Base-by-base conservation (phyloP, 768 basidiomycete species). In the Pleurotus tuber-regium region DNA sequence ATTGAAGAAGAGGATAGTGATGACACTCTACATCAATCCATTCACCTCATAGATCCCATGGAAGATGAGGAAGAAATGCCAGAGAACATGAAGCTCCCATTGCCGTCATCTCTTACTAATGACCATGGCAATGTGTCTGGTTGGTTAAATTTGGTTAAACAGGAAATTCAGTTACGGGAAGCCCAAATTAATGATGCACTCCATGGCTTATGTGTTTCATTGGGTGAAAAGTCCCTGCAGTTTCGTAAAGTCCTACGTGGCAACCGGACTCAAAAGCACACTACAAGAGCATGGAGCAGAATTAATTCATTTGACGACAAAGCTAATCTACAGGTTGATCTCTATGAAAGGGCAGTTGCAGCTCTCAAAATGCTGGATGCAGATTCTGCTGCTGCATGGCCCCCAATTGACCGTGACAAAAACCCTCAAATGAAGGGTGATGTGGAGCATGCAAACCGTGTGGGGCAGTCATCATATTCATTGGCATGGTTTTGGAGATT, bases 141-240 rank as follows among this genome's bases (percentile, higher is more conserved):
- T 54, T 44, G 4, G 18, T 51, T 14, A 39, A 55, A 41, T 26
- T 31, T 11, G 33, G 57, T 10, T 53, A 55, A n/a, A 44, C 43
- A 48, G 14, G 62, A 63, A 41, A 54, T 43, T 29, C 18, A 43
- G 21, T 43, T 63, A 5, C 55, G 57, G 0, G 11, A 56, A 19
- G 61, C 43, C 0, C 59, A 62, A 28, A 49, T 49, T 5, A n/a
- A n/a, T n/a, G n/a, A n/a, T n/a, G n/a, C n/a, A n/a, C n/a, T n/a
- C n/a, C n/a, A n/a, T n/a, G n/a, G 60, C 6, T 41, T 63, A 6
- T 54, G 61, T 1, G 10, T 21, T 5, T 33, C 19, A 11, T 26
- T 55, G 11, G 23, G 42, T 2, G 35, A 43, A 4, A 54, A 40
- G 23, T 42, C 54, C 4, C 30, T 41, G n/a, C 9, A 19, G 8